Base-by-base conservation (phyloP, 352 stramenopile genomes). In the Aphanomyces euteiches region DNA sequence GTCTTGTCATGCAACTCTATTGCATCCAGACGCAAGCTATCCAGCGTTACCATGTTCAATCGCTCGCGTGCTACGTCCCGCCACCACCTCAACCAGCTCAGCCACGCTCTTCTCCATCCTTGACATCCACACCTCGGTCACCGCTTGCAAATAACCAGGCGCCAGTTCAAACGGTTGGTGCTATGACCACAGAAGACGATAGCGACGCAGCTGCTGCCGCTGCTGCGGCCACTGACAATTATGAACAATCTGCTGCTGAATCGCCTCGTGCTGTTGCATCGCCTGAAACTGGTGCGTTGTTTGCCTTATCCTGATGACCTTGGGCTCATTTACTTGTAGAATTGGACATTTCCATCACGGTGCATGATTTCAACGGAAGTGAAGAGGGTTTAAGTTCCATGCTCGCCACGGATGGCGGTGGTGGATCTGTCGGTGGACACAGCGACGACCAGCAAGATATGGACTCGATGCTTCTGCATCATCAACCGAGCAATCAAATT, bases 21-120 rank as follows among this genome's bases (percentile, higher is more conserved):
- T 90, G 82, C 54, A 68, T 92, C 7, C 87, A 94, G 72, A 92
- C 87, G 1, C 82, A 92, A 19, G 87, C 87, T 19, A 94, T 94
- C 70, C 87, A 94, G 73, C 85, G 87, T 10, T 94, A 94, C 73
- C 80, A 89, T 37, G 85, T 94, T 3, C 71, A 69, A 7, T 80
- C 84, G 19, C 80, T 75, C 36, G 79, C 80, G 54, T 94, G 85
- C 68, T 92, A 83, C 60, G 41, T 85, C 4, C 81, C 82, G 17
- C 66, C 72, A 36, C 60, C 36, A 67, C 67, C n/a, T 63, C 40
- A 13, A 37, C 17, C 39, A 39, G 34, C 37, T 28, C 43, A n/a
- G 28, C 38, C 39, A 37, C 63, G 17, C 50, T 13, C 50, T 10
- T 15, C 45, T 53, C n/a, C 45, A 15, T 53, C 45, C 13, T 53